These are phyloP conservation scores for Phymatotrichopsis omnivora DNA, from an alignment of 2,329 filamentous ascomycete genomes.

Conservation along the genomic window DNA sequence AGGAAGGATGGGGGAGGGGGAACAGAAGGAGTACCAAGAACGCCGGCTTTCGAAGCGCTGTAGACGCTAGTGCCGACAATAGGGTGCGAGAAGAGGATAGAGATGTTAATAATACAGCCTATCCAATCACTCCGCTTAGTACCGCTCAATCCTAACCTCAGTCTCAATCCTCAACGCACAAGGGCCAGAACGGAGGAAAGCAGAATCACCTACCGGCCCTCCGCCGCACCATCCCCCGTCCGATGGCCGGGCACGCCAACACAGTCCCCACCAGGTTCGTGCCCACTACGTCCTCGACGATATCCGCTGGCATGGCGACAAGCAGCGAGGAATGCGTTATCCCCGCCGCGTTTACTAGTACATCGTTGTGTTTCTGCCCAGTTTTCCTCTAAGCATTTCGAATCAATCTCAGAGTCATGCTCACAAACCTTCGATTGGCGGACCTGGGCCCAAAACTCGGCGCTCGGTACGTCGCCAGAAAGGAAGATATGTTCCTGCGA, in stretches of 20 bases:
- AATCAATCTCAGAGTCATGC: not conserved
- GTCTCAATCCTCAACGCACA: not conserved
- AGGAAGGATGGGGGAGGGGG: constrained; percentile 32
- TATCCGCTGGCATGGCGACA: constrained; percentile 42
- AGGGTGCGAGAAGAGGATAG: too few species aligned
- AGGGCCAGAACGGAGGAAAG: not conserved
- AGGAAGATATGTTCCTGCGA: constrained; percentile 19
- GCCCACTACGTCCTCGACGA: constrained; percentile 50
- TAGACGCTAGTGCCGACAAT: constrained; percentile 71
- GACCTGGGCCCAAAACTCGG: constrained; percentile 30
- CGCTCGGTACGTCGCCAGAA: constrained; percentile 27
- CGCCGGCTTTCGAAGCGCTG: constrained; percentile 68
- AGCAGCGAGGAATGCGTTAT: constrained; percentile 57
- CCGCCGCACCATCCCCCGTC: constrained; percentile 41
- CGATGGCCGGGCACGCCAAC: constrained; percentile 47
- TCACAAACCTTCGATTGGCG: not conserved
- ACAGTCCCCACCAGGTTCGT: constrained; percentile 63
- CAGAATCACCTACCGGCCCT: constrained; percentile 29
- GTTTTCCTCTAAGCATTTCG: not conserved
- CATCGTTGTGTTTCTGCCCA: constrained; percentile 36
- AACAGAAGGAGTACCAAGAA: constrained; percentile 59
- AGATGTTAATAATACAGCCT: constrained; percentile 71
- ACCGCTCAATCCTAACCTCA: constrained; percentile 6
- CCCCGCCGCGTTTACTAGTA: constrained; percentile 74
- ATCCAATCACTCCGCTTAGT: constrained; percentile 1